Percentiles rank a stretch among this genome's conserved stretches.
These are phyloP conservation scores for Rubus idaeus DNA, from an alignment of 306 rosid genomes.

Conservation along the genomic window DNA sequence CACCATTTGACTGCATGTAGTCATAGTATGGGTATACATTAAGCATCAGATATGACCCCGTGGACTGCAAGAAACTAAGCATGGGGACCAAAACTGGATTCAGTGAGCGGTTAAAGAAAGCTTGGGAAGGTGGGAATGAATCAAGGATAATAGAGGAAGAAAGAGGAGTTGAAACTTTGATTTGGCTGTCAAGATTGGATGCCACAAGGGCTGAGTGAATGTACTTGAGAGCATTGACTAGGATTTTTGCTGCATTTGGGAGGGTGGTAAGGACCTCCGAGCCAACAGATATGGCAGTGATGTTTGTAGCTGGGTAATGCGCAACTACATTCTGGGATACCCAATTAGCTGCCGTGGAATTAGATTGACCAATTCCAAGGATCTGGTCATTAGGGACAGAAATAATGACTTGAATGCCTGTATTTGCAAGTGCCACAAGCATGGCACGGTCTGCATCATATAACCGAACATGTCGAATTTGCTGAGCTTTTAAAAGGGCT, in stretches of 20 bases:
- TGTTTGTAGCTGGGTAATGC: constrained; percentile 82
- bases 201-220: constrained; percentile 74
- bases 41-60: constrained; percentile 65
- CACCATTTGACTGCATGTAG: constrained; percentile 78
- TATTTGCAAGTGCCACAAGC: constrained; percentile 76
- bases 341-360: constrained; percentile 84
- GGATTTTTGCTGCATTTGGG: constrained; percentile 75
- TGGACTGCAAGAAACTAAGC: constrained; percentile 76
- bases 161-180: constrained; percentile 76
- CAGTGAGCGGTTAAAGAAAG: constrained; percentile 69
- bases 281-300: constrained; percentile 78
- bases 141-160: constrained; percentile 77
- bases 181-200: constrained; percentile 69
- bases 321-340: constrained; percentile 75
- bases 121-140: constrained; percentile 89
- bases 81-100: constrained; percentile 67
- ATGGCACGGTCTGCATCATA: constrained; percentile 71
- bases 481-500: constrained; percentile 73
- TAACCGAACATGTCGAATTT: constrained; percentile 62
- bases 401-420: constrained; percentile 67
- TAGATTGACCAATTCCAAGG: constrained; percentile 77
- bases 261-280: constrained; percentile 68
- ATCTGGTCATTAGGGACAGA: constrained; percentile 77
- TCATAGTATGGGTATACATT: constrained; percentile 84
- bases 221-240: constrained; percentile 68